A percentile compares a stretch with the other conserved stretches of the same genome.
Conservation (phyloP, 192 early-diverging fungal species). For the Chytriomyces sp. region DNA sequence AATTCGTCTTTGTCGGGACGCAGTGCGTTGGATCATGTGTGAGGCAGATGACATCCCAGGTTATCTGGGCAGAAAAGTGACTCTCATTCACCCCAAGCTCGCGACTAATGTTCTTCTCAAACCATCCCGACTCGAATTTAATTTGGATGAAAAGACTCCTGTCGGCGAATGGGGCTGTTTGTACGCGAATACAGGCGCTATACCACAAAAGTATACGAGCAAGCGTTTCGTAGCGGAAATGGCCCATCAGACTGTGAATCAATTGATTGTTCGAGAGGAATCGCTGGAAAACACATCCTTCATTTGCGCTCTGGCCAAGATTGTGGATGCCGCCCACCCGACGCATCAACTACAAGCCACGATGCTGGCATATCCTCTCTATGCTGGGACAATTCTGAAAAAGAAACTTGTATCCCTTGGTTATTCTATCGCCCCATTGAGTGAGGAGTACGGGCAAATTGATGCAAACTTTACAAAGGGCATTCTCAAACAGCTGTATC, state of each 20-base stretch:
- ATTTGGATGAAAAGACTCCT: background rate
- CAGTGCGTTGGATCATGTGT: conserved; percentile 36
- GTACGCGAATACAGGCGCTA: conserved; percentile 33
- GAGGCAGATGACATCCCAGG: conserved; percentile 47
- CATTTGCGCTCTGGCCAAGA: conserved; percentile 38
- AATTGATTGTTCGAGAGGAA: conserved; percentile 7
- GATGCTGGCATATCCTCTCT: conserved; percentile 49
- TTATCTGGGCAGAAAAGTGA: conserved; percentile 48
- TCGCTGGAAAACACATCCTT: conserved; percentile 35
- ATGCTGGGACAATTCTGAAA: conserved; percentile 43
- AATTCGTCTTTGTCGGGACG: conserved; percentile 46
- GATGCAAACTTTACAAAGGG: conserved; percentile 38
- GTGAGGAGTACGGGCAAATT: conserved; percentile 35
- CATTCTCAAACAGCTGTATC: conserved; percentile 44
- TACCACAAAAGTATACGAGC: conserved; percentile 12
- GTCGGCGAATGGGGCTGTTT: conserved; percentile 30
- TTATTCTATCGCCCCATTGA: conserved; percentile 40
- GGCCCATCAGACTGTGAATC: conserved; percentile 40
- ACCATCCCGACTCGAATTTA: conserved; percentile 19
- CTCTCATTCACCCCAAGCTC: background rate
- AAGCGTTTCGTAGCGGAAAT: conserved; percentile 34
- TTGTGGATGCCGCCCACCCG: conserved; percentile 55
- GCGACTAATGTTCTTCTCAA: background rate
- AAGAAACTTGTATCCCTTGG: conserved; percentile 40
- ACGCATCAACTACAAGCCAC: conserved; percentile 48